Percentiles rank a stretch among this genome's conserved stretches.
Evolutionary conservation across 192 early-diverging fungal genomes (phyloP).

Genomic region (Gonapodya prolifera): DNA sequence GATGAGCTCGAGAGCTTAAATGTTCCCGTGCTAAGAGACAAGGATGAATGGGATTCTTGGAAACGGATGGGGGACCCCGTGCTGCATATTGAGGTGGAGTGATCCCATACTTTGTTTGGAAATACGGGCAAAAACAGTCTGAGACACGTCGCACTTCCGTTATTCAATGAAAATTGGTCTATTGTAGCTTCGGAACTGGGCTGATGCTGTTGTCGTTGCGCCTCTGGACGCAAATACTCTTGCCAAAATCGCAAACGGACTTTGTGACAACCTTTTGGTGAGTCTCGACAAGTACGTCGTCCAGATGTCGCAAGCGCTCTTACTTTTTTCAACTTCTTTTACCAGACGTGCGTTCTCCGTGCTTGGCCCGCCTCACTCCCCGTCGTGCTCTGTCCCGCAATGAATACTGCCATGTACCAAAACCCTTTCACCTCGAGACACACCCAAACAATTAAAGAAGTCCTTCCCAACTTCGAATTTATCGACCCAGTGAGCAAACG

Average conservation of each 20-base stretch:
- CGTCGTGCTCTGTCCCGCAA: slow-evolving; percentile 79
- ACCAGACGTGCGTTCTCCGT: slow-evolving; percentile 72
- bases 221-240: slow-evolving; percentile 91
- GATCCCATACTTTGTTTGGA: slow-evolving; percentile 1
- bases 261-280: slow-evolving; percentile 88
- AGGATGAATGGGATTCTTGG: slow-evolving; percentile 87
- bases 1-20: slow-evolving; percentile 23
- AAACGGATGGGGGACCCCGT: slow-evolving; percentile 75
- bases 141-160: neutral
- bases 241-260: slow-evolving; percentile 76
- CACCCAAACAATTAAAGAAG: slow-evolving; percentile 31
- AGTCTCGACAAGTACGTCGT: neutral
- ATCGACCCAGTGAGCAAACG: slow-evolving; percentile 69
- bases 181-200: slow-evolving; percentile 78
- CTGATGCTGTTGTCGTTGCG: slow-evolving; percentile 75
- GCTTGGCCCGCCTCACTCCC: slow-evolving; percentile 69
- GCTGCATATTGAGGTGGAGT: slow-evolving; percentile 74
- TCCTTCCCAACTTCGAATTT: slow-evolving; percentile 48
- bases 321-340: neutral
- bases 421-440: slow-evolving; percentile 77
- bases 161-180: too few species aligned
- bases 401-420: slow-evolving; percentile 96
- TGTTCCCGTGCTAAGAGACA: slow-evolving; percentile 58
- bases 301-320: neutral
- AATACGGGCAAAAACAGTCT: neutral